A percentile compares a stretch with the other conserved stretches of the same genome.
Evolutionary conservation across 768 basidiomycete genomes (phyloP).

Genomic region (Psilocybe subaeruginosa): DNA sequence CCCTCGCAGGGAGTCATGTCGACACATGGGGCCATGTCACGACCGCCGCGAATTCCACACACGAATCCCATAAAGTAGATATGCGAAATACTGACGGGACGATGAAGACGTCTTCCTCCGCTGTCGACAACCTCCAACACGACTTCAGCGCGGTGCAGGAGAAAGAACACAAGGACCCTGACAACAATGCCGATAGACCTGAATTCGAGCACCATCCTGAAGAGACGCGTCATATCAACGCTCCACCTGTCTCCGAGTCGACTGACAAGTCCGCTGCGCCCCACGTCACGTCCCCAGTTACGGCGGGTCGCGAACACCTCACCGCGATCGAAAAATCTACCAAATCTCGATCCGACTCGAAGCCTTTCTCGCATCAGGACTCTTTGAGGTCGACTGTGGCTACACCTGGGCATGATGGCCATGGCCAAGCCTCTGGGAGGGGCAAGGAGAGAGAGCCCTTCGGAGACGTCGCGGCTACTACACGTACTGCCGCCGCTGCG

Average conservation of each 20-base stretch:
- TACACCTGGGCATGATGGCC: conserved; percentile 6
- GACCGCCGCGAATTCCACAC: background rate
- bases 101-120: background rate
- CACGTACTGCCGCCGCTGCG: background rate
- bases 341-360: background rate
- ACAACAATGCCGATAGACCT: background rate
- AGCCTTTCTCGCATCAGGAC: background rate
- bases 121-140: background rate
- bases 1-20: conserved; percentile 9
- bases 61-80: background rate
- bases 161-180: background rate
- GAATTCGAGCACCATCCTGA: conserved; percentile 4
- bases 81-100: background rate
- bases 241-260: background rate
- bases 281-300: background rate
- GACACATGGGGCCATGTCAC: conserved; percentile 2
- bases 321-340: background rate
- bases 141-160: background rate
- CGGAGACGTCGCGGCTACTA: background rate
- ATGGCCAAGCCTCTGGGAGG: background rate
- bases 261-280: background rate
- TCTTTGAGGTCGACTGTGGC: background rate
- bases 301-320: background rate
- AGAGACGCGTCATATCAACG: background rate
- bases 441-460: background rate